Percentiles rank a stretch among this genome's conserved stretches.
These are phyloP conservation scores for Candolleomyces aberdarensis DNA, from an alignment of 768 basidiomycete species.

Conservation along the genomic window DNA sequence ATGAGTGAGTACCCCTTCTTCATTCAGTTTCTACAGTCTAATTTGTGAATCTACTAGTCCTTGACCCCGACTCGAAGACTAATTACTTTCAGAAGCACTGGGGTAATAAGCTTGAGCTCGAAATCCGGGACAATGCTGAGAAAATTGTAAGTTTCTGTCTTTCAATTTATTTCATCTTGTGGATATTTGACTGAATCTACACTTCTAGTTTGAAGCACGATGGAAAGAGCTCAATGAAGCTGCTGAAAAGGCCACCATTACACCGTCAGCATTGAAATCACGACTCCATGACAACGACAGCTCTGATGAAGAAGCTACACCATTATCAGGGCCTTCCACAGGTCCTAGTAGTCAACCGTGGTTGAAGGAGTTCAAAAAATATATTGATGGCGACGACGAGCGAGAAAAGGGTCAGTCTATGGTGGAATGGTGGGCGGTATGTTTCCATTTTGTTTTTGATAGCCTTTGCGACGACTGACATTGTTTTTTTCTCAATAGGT, in stretches of 20 bases:
- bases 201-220: no score
- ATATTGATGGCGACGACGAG: neutral
- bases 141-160: neutral
- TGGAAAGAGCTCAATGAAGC: neutral
- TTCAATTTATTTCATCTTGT: neutral
- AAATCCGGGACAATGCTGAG: neutral
- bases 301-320: neutral
- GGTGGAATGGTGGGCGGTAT: conserved; percentile 3
- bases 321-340: neutral
- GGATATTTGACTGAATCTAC: no score
- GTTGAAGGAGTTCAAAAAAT: neutral
- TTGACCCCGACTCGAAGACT: neutral
- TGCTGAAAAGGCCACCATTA: neutral
- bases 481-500: neutral
- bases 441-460: neutral
- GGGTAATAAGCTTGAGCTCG: neutral
- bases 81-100: neutral
- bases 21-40: neutral
- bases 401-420: neutral
- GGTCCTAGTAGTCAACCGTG: neutral
- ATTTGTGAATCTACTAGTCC: neutral
- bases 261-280: neutral
- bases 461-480: neutral
- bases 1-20: conserved; percentile 18
- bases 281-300: neutral